Evolutionary conservation across 2,329 filamentous ascomycete genomes (phyloP).

Genomic region (Aspergillus cejpii): DNA sequence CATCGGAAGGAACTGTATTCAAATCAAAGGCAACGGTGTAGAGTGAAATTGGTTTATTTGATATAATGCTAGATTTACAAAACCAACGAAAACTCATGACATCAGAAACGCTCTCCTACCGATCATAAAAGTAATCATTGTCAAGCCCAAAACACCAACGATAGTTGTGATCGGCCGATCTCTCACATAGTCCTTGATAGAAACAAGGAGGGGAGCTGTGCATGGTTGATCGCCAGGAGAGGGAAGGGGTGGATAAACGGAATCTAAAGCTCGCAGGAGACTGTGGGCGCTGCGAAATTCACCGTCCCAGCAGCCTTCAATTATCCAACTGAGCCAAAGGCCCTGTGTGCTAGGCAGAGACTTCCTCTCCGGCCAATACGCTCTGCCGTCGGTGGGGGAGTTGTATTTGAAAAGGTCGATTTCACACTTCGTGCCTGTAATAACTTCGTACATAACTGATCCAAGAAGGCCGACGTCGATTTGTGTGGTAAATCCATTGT

Average conservation of each 20-base stretch:
- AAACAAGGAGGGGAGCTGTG: neutral
- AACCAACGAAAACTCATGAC: neutral
- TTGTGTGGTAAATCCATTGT: constrained; percentile 20
- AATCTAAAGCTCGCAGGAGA: constrained; percentile 3
- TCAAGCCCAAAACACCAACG: constrained; percentile 3
- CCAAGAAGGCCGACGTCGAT: constrained; percentile 25
- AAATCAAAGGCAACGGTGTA: too few relatives aligned
- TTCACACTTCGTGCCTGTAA: constrained; percentile 18
- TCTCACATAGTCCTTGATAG: neutral
- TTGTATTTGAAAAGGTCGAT: constrained; percentile 22
- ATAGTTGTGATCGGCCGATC: constrained; percentile 2
- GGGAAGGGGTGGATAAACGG: neutral
- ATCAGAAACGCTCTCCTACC: constrained; percentile 3
- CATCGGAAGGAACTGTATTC: too few relatives aligned
- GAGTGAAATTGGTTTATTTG: too few relatives aligned
- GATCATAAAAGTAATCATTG: constrained; percentile 4
- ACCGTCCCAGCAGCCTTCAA: constrained; percentile 25
- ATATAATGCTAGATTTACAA: too few relatives aligned
- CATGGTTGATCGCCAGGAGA: neutral
- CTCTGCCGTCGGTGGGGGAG: constrained; percentile 6
- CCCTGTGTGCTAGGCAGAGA: constrained; percentile 19
- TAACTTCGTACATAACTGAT: constrained; percentile 26
- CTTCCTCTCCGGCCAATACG: constrained; percentile 19
- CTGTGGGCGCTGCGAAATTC: constrained; percentile 5
- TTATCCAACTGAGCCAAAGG: constrained; percentile 23